A percentile compares a stretch with the other conserved stretches of the same genome.
Evolutionary conservation across 2,329 filamentous ascomycete genomes (phyloP).

Genomic region (Pyrenophora tritici-repentis): DNA sequence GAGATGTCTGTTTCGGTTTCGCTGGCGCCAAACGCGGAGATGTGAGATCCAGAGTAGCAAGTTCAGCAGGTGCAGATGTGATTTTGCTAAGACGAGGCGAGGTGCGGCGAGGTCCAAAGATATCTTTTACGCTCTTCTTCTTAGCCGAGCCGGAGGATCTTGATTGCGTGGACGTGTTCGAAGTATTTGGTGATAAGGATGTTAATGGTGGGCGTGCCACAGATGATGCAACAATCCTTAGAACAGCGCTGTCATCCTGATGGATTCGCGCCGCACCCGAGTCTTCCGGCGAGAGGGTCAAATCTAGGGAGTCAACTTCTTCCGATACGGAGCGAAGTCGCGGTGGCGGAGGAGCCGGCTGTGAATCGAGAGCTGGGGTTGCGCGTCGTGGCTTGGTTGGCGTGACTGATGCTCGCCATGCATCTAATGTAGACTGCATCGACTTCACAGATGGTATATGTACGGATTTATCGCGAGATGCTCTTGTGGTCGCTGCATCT

Average conservation of each 20-base stretch:
- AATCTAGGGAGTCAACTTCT: conserved; percentile 35
- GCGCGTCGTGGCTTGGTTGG: conserved; percentile 26
- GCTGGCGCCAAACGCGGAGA: conserved; percentile 4
- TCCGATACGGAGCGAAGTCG: conserved; percentile 19
- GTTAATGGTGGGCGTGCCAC: conserved; percentile 28
- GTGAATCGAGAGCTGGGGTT: conserved; percentile 5
- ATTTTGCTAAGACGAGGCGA: conserved; percentile 30
- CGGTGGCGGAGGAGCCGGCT: conserved; percentile 22
- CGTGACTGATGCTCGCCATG: conserved; percentile 35
- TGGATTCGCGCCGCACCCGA: background rate
- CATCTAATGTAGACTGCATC: conserved; percentile 40
- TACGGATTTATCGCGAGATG: conserved; percentile 19
- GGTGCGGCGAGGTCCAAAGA: conserved; percentile 16
- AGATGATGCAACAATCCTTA: conserved; percentile 3
- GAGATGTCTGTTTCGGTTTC: conserved; percentile 7
- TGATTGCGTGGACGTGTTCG: conserved; percentile 14
- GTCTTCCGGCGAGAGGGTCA: conserved; percentile 32
- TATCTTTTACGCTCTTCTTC: conserved; percentile 8
- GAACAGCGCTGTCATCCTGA: background rate
- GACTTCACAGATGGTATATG: conserved; percentile 25
- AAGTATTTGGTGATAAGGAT: conserved; percentile 36
- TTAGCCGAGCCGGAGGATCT: conserved; percentile 4
- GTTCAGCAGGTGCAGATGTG: conserved; percentile 10
- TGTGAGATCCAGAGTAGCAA: conserved; percentile 36
- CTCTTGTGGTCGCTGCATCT: conserved; percentile 5